Base-by-base conservation (phyloP, 805 yeast genomes). In the Candida suzukii region DNA sequence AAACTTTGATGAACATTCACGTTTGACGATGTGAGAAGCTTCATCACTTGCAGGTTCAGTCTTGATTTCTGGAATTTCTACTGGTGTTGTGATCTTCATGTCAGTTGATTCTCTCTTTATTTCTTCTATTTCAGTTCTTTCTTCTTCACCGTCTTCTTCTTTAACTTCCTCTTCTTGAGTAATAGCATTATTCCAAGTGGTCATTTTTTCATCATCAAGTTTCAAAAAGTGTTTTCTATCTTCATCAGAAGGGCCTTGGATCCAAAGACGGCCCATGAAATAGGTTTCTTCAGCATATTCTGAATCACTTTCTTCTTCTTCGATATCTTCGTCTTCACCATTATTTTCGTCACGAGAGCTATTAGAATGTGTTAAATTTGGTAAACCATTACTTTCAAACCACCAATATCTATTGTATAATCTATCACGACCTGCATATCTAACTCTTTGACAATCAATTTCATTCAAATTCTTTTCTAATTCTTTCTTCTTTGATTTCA, bases 351-450 rank as follows among this genome's bases (percentile, higher is more conserved):
- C 61, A 20, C 51, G 54, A 24, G 43, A 45, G 20, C 40, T 43
- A 24, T 47, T 43, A 16, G 50, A 39, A 6, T 49, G 27, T 18
- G 52, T 54, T 17, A 63, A 51, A 32, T 61, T 67, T 4, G 88
- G 87, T 37, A 88, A 67, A 0, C 98, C 99, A 54, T 83, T 83
- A 47, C 72, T 71, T 54, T 91, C 98, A 56, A 88, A 79, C 96
- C 96, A 93, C 95, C 95, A 93, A 58, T 91, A 93, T 48, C 90
- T 70, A 64, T 93, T 93, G 58, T 70, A 88, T 44, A 76, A 74
- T 39, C 95, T 67, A 60, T 93, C 99, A 44, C 79, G 73, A 2
- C 99, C 99, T 22, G 93, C 64, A 25, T 77, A 69, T 41, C 75
- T 74, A 37, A 88, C 71, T 43, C 98, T 65, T 56, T 88, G 96